Conservation (phyloP, 2,329 filamentous ascomycete species). For the Aspergillus texensis region DNA sequence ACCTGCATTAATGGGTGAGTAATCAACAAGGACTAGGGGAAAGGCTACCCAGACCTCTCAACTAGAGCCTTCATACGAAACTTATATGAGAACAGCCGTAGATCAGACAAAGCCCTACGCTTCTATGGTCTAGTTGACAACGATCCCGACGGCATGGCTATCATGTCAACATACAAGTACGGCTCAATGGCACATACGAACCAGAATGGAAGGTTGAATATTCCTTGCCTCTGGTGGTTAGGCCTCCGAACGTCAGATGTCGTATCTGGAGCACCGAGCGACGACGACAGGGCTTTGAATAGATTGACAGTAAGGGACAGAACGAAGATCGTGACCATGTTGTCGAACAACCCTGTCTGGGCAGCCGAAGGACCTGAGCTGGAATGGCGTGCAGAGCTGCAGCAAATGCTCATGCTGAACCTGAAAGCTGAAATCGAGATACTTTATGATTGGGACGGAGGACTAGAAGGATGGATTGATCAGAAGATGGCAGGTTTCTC, state of each 20-base stretch:
- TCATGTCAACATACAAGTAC: constrained; percentile 65
- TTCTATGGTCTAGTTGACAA: constrained; percentile 61
- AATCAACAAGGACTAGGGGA: constrained; percentile 50
- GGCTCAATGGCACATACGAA: constrained; percentile 60
- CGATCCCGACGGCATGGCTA: constrained; percentile 65
- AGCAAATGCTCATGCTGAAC: constrained; percentile 64
- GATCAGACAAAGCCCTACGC: constrained; percentile 32
- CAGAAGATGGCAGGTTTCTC: constrained; percentile 29
- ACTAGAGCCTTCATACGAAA: constrained; percentile 58
- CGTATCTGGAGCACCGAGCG: constrained; percentile 26
- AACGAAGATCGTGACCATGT: constrained; percentile 57
- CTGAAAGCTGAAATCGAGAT: constrained; percentile 65
- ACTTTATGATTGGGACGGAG: constrained; percentile 47
- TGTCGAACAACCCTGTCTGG: constrained; percentile 48
- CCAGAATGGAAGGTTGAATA: constrained; percentile 51
- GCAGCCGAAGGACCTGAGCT: constrained; percentile 47
- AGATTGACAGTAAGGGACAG: constrained; percentile 57
- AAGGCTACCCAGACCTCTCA: constrained; percentile 66
- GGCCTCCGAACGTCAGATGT: constrained; percentile 54
- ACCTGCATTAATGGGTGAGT: neutral
- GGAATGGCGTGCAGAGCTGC: constrained; percentile 56
- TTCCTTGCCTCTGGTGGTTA: constrained; percentile 58
- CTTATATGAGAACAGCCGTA: constrained; percentile 39
- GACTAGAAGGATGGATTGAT: constrained; percentile 49
- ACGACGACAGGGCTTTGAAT: constrained; percentile 40